phyloP scores from a whole-genome alignment of 371 early-diverging fungal species.

The Syncephalastrum monosporum region DNA sequence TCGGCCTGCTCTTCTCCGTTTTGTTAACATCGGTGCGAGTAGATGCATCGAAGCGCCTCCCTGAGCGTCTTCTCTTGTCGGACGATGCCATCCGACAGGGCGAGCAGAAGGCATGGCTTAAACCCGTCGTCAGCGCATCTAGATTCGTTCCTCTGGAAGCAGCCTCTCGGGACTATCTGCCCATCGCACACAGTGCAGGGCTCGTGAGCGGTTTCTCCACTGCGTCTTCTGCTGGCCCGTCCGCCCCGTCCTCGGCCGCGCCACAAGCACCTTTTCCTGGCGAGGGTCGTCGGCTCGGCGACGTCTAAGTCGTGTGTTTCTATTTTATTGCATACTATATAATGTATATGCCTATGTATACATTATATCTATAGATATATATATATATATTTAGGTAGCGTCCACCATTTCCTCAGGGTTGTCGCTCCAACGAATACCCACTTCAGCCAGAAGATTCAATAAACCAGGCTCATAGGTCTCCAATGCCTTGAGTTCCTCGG shows the following conservation, averaged over 20 bases:
- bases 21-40: background rate
- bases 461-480: constrained; percentile 20
- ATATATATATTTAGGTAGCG: background rate
- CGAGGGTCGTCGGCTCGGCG: constrained; percentile 18
- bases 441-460: no score
- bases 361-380: background rate
- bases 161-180: constrained; percentile 7
- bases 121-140: background rate
- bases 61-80: constrained; percentile 8
- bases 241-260: background rate
- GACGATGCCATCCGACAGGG: constrained; percentile 5
- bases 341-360: background rate
- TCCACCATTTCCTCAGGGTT: background rate
- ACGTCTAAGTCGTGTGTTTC: constrained; percentile 5
- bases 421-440: no score
- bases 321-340: background rate
- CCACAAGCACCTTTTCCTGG: constrained; percentile 15
- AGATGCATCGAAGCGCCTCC: constrained; percentile 11
- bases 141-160: constrained; percentile 15
- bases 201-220: background rate
- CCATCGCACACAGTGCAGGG: constrained; percentile 3
- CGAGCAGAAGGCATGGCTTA: constrained; percentile 11
- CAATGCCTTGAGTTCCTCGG: constrained; percentile 51
- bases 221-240: no score
- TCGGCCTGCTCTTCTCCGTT: background rate